A percentile compares a stretch with the other conserved stretches of the same genome.
phyloP scores from a whole-genome alignment of 495 filamentous ascomycete genomes.

The Aspergillus cavernicola region DNA sequence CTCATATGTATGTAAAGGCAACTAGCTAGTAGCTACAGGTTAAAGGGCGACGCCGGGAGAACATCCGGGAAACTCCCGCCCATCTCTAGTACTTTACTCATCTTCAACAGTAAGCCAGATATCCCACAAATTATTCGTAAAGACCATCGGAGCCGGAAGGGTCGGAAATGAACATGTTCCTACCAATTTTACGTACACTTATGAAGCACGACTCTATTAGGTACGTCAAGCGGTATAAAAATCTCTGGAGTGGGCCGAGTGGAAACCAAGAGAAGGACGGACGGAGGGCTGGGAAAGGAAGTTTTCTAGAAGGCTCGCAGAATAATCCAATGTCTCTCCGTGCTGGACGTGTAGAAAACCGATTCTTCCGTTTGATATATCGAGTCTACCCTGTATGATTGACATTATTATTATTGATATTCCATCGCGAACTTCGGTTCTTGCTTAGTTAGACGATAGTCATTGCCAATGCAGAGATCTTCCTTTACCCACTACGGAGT shows the following conservation, averaged over 20 bases:
- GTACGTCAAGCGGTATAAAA: neutral
- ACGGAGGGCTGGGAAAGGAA: slow-evolving; percentile 1
- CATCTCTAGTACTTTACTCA: too few relatives aligned
- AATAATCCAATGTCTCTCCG: neutral
- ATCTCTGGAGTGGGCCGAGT: slow-evolving; percentile 1
- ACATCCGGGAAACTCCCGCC: too few relatives aligned
- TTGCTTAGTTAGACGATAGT: too few relatives aligned
- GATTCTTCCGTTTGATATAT: neutral
- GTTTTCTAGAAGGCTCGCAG: slow-evolving; percentile 5
- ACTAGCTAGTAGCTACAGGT: too few relatives aligned
- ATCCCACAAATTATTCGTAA: neutral
- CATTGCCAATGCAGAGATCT: too few relatives aligned
- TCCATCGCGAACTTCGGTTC: too few relatives aligned
- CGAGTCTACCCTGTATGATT: too few relatives aligned
- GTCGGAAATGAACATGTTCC: neutral
- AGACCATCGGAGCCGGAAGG: too few relatives aligned
- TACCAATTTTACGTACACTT: slow-evolving; percentile 1
- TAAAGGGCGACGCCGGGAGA: too few relatives aligned
- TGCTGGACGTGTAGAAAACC: neutral
- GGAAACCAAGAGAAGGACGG: slow-evolving; percentile 1
- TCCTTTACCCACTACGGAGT: too few relatives aligned
- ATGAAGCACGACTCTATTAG: neutral
- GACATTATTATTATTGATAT: too few relatives aligned
- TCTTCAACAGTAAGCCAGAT: neutral
- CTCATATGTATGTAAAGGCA: too few relatives aligned